phyloP scores from a whole-genome alignment of 208 protist species.

The Trypanosoma brucei region DNA sequence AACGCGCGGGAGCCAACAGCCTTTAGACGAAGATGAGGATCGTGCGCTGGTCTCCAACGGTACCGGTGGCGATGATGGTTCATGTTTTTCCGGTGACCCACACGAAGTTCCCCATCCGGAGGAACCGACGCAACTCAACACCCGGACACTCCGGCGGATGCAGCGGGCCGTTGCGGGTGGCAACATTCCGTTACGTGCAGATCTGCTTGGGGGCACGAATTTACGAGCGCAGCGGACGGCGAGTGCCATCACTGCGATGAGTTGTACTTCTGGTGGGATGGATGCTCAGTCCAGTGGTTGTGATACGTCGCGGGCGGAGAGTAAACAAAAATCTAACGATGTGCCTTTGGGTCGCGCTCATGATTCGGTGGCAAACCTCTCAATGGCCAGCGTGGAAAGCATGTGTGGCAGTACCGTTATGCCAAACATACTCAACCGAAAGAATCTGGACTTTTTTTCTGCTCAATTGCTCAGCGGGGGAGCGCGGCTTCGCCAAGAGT shows the following conservation, averaged over 20 bases:
- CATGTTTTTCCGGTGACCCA: too few species aligned
- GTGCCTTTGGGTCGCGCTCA: neutral
- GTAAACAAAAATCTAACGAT: neutral
- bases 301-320: neutral
- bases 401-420: constrained; percentile 1
- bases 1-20: neutral
- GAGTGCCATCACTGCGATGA: neutral
- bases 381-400: constrained; percentile 17
- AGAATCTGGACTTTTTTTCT: constrained; percentile 20
- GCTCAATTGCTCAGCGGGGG: constrained; percentile 5
- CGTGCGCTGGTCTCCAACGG: too few species aligned
- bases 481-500: constrained; percentile 1
- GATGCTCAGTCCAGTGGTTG: neutral
- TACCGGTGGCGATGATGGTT: too few species aligned
- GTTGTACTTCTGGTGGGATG: constrained; percentile 1
- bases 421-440: constrained; percentile 6
- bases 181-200: constrained; percentile 7
- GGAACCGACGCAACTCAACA: constrained; percentile 3
- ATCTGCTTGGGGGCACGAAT: constrained; percentile 2
- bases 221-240: neutral
- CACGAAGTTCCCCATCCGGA: neutral
- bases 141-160: constrained; percentile 3
- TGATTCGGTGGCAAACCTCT: neutral
- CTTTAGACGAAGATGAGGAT: neutral
- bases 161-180: constrained; percentile 10